A percentile compares a stretch with the other conserved stretches of the same genome.
Conservation (phyloP, 805 yeast species). For the Komagataella kurtzmanii region DNA sequence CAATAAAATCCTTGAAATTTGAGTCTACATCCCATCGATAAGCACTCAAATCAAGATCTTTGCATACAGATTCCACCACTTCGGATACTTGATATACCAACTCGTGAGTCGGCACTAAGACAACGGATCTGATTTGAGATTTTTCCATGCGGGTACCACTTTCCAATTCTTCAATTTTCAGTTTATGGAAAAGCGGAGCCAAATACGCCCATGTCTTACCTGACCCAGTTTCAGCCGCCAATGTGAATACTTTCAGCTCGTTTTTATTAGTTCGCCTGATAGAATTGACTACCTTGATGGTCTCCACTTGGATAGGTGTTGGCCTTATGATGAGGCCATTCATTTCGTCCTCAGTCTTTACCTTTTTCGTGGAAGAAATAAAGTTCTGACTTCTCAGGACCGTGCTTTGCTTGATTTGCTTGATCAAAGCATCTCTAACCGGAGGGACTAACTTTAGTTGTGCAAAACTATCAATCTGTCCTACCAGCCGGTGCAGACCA, state of each 20-base stretch:
- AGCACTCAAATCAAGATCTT: conserved; percentile 26
- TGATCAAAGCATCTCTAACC: conserved; percentile 45
- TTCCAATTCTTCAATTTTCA: conserved; percentile 41
- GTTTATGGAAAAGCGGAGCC: conserved; percentile 56
- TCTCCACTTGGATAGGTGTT: conserved; percentile 74
- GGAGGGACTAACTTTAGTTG: conserved; percentile 54
- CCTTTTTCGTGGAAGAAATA: conserved; percentile 13
- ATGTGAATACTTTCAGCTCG: conserved; percentile 46
- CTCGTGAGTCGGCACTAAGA: conserved; percentile 86
- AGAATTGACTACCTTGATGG: conserved; percentile 43
- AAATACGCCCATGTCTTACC: conserved; percentile 93
- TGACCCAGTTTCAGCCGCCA: conserved; percentile 96
- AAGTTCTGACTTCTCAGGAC: conserved; percentile 22
- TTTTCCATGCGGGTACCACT: conserved; percentile 23
- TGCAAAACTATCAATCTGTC: conserved; percentile 49
- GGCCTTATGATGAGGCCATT: conserved; percentile 34
- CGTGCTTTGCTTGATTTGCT: conserved; percentile 36
- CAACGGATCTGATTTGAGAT: conserved; percentile 49
- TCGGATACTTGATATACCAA: conserved; percentile 66
- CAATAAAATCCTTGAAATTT: conserved; percentile 37
- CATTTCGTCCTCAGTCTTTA: conserved; percentile 17
- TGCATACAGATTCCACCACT: conserved; percentile 20
- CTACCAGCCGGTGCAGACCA: conserved; percentile 24
- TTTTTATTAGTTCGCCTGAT: conserved; percentile 17
- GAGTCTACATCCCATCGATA: conserved; percentile 54